Evolutionary conservation across 2,329 filamentous ascomycete genomes (phyloP), one percentile per base, ranked within the genome.

Genomic region (Xenoacremonium recifei): DNA sequence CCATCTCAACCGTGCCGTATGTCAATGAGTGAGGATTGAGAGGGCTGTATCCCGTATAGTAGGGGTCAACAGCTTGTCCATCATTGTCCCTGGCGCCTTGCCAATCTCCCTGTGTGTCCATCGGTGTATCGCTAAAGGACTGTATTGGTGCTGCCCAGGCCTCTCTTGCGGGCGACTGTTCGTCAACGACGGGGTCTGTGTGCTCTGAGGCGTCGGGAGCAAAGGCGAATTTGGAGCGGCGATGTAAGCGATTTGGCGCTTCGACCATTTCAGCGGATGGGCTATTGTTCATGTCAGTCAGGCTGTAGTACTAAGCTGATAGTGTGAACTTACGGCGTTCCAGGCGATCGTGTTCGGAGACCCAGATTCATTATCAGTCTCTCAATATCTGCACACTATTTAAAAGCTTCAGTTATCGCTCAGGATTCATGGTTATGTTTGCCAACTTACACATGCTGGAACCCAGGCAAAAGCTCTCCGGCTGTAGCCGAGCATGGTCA

Each of bases 221-320:
- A 17, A 38, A 51, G 0, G 43, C 52, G 29, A 54, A 36, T 18
- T 52, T 55, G 2, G 53, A 55, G 5, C 53, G 46, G 2, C 53
- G 49, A 10, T 55, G 52, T 0, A 55, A 16, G 1, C 45, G 55
- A 3, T 48, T 42, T 1, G 51, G 51, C 0, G 36, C 6, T 0
- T 31, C 37, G 1, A 52, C 7, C 1, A 34, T n/a, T 0, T 39
- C 37, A 0, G 39, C 18, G 0, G 36, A 40, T 0, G 25, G 21
- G 5, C 39, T 39, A 27, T 13, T 1, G 15, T 25, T 4, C 16
- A 18, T 20, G 7, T 6, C 15, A 13, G 42, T 42, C 21, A 36
- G 21, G 2, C 6, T n/a, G n/a, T n/a, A 3, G 1, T 2, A 1
- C n/a, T 5, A 4, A n/a, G 5, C 4, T 3, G 5, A 11, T 1